Evolutionary conservation across 2,329 filamentous ascomycete genomes (phyloP).

Genomic region (Colletotrichum salicis): DNA sequence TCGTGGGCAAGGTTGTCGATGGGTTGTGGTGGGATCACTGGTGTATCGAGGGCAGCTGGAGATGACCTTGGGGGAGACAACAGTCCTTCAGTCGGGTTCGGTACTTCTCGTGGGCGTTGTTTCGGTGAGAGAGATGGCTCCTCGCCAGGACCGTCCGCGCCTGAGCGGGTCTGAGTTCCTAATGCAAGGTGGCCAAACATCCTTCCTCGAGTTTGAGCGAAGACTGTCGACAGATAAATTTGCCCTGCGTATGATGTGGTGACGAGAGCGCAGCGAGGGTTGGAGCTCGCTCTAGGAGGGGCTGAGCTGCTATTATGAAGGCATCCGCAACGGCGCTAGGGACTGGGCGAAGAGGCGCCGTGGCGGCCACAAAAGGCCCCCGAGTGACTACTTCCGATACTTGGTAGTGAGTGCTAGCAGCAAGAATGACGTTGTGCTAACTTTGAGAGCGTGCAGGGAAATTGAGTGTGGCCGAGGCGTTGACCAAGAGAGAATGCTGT

Average conservation of each 20-base stretch:
- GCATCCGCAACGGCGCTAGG: constrained; percentile 29
- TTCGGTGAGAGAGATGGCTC: constrained; percentile 25
- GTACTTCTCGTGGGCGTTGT: constrained; percentile 17
- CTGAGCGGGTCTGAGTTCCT: constrained; percentile 24
- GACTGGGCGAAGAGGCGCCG: constrained; percentile 12
- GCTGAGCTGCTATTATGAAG: constrained; percentile 30
- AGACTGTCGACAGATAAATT: not conserved
- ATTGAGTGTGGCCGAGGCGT: not conserved
- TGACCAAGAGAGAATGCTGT: not conserved
- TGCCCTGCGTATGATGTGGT: not conserved
- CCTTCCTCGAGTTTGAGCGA: not conserved
- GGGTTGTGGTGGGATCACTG: constrained; percentile 1
- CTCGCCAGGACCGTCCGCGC: not conserved
- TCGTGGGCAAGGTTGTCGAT: constrained; percentile 26
- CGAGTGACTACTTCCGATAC: constrained; percentile 8
- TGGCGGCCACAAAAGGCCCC: constrained; percentile 32
- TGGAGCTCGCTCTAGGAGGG: not conserved
- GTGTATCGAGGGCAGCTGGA: not conserved
- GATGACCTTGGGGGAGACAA: not conserved
- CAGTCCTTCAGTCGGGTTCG: not conserved
- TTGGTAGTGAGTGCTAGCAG: constrained; percentile 2
- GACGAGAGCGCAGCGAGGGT: not conserved
- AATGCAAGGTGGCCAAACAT: constrained; percentile 32
- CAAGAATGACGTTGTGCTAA: constrained; percentile 25
- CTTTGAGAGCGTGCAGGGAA: not conserved